Evolutionary conservation across 1,284 basidiomycete genomes (phyloP).

Genomic region (Tilletia horrida): DNA sequence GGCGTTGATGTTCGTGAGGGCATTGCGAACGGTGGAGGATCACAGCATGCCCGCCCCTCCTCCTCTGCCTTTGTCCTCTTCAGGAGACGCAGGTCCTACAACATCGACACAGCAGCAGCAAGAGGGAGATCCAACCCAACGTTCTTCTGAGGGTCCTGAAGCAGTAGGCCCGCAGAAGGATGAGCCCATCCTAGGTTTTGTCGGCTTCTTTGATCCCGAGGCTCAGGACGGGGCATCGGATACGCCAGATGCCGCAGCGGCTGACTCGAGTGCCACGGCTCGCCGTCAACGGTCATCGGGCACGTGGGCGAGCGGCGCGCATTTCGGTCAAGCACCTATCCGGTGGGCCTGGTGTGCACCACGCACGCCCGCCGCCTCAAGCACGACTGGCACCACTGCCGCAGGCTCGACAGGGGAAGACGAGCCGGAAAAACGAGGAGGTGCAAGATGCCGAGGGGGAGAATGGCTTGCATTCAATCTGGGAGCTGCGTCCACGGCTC

Average conservation of each 20-base stretch:
- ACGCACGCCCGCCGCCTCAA: background rate
- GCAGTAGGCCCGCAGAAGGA: background rate
- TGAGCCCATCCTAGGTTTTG: background rate
- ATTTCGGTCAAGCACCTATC: constrained; percentile 1
- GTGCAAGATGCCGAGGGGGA: background rate
- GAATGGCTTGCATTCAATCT: constrained; percentile 11
- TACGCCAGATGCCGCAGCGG: too few relatives aligned
- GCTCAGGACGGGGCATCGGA: background rate
- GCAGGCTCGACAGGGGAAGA: background rate
- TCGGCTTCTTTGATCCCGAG: background rate
- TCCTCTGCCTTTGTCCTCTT: too few relatives aligned
- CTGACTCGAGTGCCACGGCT: background rate
- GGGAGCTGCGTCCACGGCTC: background rate
- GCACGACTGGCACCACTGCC: background rate
- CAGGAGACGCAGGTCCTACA: too few relatives aligned
- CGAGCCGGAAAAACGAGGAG: background rate
- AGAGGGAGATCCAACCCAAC: too few relatives aligned
- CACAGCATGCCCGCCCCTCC: background rate
- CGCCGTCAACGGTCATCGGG: background rate
- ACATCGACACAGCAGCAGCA: too few relatives aligned
- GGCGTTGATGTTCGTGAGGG: constrained; percentile 1
- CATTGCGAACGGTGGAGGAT: constrained; percentile 9
- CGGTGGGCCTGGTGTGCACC: constrained; percentile 16
- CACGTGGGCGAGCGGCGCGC: background rate
- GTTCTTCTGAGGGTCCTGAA: too few relatives aligned